These are phyloP conservation scores for Nymphaea thermarum DNA, from an alignment of 164 flowering plant genomes.

Conservation along the genomic window DNA sequence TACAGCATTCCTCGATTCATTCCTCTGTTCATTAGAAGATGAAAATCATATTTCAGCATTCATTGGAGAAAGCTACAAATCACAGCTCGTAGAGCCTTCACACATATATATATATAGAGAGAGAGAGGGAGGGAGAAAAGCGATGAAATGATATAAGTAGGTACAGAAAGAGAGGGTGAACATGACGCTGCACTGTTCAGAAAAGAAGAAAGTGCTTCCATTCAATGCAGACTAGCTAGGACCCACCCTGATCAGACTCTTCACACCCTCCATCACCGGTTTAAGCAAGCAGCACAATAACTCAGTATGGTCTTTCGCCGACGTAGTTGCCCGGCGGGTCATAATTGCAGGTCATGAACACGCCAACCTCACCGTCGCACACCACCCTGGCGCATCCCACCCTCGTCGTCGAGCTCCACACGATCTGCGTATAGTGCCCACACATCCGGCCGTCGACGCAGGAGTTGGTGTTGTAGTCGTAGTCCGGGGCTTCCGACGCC, in stretches of 20 bases:
- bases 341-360: slow-evolving; percentile 19
- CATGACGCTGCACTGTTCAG: no score
- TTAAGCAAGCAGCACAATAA: background rate
- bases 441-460: slow-evolving; percentile 9
- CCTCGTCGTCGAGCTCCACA: slow-evolving; percentile 9
- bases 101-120: no score
- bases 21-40: no score
- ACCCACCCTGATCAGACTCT: background rate
- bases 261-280: background rate
- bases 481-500: slow-evolving; percentile 11
- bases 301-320: slow-evolving; percentile 14
- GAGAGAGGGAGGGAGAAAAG: no score
- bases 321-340: slow-evolving; percentile 19
- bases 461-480: slow-evolving; percentile 7
- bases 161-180: no score
- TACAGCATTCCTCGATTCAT: no score
- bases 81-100: no score
- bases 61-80: no score
- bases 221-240: no score
- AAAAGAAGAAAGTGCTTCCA: no score
- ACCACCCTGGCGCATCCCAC: slow-evolving; percentile 18
- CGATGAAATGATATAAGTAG: no score
- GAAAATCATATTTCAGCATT: no score
- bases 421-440: slow-evolving; percentile 22
- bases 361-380: slow-evolving; percentile 10